Base-by-base conservation (phyloP, 176 grass and related monocot genomes). In the Eremochloa ophiuroides region DNA sequence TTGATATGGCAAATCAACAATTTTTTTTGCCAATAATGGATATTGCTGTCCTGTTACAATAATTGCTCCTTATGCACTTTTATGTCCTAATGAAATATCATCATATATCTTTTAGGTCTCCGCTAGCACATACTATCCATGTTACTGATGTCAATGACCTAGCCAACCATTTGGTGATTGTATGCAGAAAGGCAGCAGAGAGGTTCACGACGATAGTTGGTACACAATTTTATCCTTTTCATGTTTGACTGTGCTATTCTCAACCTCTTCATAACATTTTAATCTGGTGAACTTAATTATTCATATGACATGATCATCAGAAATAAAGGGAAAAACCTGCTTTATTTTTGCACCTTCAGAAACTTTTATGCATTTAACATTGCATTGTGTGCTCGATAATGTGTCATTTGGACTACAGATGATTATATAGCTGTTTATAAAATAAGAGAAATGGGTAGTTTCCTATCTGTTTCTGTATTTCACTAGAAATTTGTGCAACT, bases 71-170 rank as follows among this genome's bases (percentile, higher is more conserved):
- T 39, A 7, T 80, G 66, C 39, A 73, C 33, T 53, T 25, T 76
- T 48, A 22, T 56, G 51, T 77, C 23, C 33, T 87, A 33, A 72
- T 74, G 23, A 74, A 62, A 65, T 68, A n/a, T n/a, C n/a, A n/a
- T 78, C 16, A 48, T 28, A 35, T 44, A 29, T 82, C 38, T 74
- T 69, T 62, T 63, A 94, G 92, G 88, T 87, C 92, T 89, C 76
- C 89, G 10, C 80, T 94, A 63, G 88, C 83, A 48, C 83, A 94
- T 69, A 74, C 81, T 51, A 69, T 91, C 61, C 72, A 78, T 78
- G 55, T 69, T 55, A 83, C 41, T 27, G 88, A 94, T 75, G 71
- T 84, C 29, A 87, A 83, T 27, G 76, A 84, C 35, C 76, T 94
- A 33, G 82, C 80, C 73, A 88, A 84, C 29, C 53, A 62, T 84